A percentile compares a stretch with the other conserved stretches of the same genome.
Conservation (phyloP, 805 yeast species). For the Debaryomyces hansenii region DNA sequence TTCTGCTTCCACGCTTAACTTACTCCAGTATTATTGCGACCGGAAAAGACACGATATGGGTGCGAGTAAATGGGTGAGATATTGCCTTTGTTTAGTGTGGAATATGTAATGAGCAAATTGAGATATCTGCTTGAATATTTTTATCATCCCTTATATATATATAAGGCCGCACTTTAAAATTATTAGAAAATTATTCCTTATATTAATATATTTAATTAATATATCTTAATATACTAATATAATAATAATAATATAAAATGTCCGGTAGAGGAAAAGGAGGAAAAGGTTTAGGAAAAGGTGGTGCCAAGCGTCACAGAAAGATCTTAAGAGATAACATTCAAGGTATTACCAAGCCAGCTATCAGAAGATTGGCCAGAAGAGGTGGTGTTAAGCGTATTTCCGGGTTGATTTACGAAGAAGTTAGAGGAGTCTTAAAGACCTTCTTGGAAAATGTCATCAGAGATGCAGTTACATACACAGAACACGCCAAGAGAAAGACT, state of each 20-base stretch:
- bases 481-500: slow-evolving; percentile 99
- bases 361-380: slow-evolving; percentile 99
- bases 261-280: slow-evolving; percentile 99
- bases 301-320: slow-evolving; percentile 99
- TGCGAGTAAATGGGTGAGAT: no score
- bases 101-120: no score
- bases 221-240: slow-evolving; percentile 1
- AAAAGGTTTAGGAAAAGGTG: slow-evolving; percentile 99
- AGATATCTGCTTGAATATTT: no score
- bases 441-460: slow-evolving; percentile 97
- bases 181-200: neutral
- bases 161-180: neutral
- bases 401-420: slow-evolving; percentile 97
- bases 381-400: slow-evolving; percentile 99
- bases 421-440: slow-evolving; percentile 92
- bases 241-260: slow-evolving; percentile 49
- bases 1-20: no score
- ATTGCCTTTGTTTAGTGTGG: no score
- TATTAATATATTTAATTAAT: neutral
- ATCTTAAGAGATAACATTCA: slow-evolving; percentile 98
- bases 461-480: slow-evolving; percentile 99
- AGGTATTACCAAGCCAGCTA: slow-evolving; percentile 99
- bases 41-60: no score
- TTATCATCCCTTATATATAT: neutral
- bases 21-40: no score